Evolutionary conservation across 176 grass and related monocot genomes (phyloP).

Genomic region (Carex littledalei): DNA sequence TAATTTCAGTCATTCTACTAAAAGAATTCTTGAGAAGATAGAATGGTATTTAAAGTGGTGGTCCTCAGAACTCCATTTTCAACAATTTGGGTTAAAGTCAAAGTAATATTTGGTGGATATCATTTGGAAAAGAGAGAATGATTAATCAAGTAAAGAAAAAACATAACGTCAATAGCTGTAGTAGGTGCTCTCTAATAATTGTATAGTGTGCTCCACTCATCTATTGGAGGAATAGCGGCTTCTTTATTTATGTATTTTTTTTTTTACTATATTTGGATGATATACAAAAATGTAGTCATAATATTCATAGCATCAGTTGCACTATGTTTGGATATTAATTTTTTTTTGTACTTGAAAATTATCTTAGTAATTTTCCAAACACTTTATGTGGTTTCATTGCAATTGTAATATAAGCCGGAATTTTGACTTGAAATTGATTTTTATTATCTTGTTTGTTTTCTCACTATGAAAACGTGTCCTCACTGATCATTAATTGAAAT

Average conservation of each 20-base stretch:
- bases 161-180: background rate
- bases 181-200: background rate
- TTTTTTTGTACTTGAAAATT: background rate
- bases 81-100: background rate
- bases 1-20: background rate
- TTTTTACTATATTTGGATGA: background rate
- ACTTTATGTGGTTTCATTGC: too few species aligned
- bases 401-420: background rate
- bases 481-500: background rate
- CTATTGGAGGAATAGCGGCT: background rate
- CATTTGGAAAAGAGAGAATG: background rate
- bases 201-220: slow-evolving; percentile 13
- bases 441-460: background rate
- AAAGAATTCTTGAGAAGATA: background rate
- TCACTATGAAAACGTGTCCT: background rate
- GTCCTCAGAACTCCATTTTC: slow-evolving; percentile 14
- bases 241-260: background rate
- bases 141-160: background rate
- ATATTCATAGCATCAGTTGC: background rate
- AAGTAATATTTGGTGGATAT: slow-evolving; percentile 6
- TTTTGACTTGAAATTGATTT: background rate
- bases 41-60: slow-evolving; percentile 11
- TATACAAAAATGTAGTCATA: background rate
- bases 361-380: background rate
- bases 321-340: background rate